Base-by-base conservation (phyloP, 2,329 filamentous ascomycete species). In the Fusarium citri region DNA sequence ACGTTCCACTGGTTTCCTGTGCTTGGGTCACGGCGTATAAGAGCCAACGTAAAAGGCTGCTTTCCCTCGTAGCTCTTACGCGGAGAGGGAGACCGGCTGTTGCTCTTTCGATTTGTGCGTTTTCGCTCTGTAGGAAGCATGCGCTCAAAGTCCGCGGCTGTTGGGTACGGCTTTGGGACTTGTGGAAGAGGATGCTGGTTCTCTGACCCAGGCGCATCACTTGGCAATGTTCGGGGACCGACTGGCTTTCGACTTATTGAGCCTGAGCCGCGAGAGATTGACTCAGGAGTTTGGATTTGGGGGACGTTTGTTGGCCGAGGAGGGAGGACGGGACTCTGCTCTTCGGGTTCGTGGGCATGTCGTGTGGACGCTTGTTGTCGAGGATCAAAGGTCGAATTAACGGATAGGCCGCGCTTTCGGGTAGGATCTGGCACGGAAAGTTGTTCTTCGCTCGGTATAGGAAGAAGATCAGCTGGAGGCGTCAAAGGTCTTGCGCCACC, bases 1-100 rank as follows among this genome's bases (percentile, higher is more conserved):
- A 94, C 86, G 74, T 94, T 94, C 91, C 91, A 94, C 77, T 94
- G 92, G 57, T 84, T 84, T 10, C 89, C 88, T 11, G 89, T 88
- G 23, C 86, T 83, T 2, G 91, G 91, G 76, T 94, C 90, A 68
- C 92, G 87, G n/a, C 92, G 89, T 72, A 94, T 93, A 16, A 94
- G 78, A 0, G 88, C 90, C 16, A 89, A 79, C 4, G 83, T 85
- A 67, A 88, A 89, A 1, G 86, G 83, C 0, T 79, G 78, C 48
- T 81, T 78, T 53, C 74, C 71, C 4, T 72, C 72, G 37, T 70
- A 76, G 48, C 69, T 75, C 55, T 80, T 82, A 25, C 68, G 75
- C 5, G 82, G 83, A 2, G 82, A 83, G 0, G 79, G 77, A 0
- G 82, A 81, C n/a, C 78, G 57, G 53, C 42, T 72, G 22, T 42